These are phyloP conservation scores for Pseudozyma pruni DNA, from an alignment of 1,284 basidiomycete species.

Conservation along the genomic window DNA sequence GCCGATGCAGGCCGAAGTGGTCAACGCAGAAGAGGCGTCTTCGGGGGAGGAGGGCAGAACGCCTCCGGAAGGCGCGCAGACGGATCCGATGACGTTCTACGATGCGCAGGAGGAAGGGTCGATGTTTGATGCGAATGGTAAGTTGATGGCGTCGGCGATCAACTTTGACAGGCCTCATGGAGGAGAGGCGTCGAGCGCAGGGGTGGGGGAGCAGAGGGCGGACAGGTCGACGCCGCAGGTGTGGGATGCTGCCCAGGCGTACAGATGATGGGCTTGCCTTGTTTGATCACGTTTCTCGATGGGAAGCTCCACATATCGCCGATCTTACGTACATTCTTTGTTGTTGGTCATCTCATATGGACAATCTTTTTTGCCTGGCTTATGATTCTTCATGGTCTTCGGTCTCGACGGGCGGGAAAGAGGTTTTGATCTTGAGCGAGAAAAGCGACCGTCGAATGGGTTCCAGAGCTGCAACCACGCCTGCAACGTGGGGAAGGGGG, in stretches of 20 bases:
- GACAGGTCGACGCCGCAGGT: conserved; percentile 3
- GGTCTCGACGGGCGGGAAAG: too few relatives aligned
- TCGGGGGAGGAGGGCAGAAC: conserved; percentile 11
- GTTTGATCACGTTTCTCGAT: too few relatives aligned
- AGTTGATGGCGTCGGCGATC: conserved; percentile 17
- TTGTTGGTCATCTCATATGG: too few relatives aligned
- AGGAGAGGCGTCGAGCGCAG: not conserved
- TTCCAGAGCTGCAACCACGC: too few relatives aligned
- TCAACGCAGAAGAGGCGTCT: conserved; percentile 25
- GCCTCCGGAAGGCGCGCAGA: not conserved
- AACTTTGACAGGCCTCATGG: conserved; percentile 22
- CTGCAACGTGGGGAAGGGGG: too few relatives aligned
- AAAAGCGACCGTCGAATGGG: too few relatives aligned
- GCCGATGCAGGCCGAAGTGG: conserved; percentile 49
- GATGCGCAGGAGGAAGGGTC: not conserved
- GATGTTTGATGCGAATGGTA: conserved; percentile 34
- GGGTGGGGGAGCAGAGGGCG: not conserved
- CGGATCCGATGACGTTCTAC: not conserved
- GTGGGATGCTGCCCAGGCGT: conserved; percentile 49
- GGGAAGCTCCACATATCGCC: too few relatives aligned
- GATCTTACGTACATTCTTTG: too few relatives aligned
- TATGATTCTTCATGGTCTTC: too few relatives aligned
- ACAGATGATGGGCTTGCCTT: conserved; percentile 3
- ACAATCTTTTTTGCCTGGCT: too few relatives aligned
- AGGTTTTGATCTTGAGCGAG: too few relatives aligned